Conservation (phyloP, 1,139 yeast species). For the Meyerozyma sp. region DNA sequence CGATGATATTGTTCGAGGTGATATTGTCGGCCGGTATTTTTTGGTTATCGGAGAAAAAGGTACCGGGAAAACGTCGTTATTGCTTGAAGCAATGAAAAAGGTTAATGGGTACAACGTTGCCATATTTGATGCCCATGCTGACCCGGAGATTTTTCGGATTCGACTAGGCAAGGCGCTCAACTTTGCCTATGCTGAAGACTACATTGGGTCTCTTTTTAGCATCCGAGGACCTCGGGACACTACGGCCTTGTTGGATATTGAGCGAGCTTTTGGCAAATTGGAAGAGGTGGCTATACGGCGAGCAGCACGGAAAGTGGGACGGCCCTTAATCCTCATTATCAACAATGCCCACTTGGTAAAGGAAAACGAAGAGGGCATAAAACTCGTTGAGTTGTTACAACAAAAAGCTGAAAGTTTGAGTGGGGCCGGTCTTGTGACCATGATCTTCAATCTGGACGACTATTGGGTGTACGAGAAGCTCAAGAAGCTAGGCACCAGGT, state of each 20-base stretch:
- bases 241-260: conserved; percentile 76
- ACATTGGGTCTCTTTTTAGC: conserved; percentile 77
- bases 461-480: conserved; percentile 83
- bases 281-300: conserved; percentile 66
- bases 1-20: conserved; percentile 63
- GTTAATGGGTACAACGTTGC: conserved; percentile 64
- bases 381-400: conserved; percentile 70
- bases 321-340: conserved; percentile 65
- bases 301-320: conserved; percentile 26
- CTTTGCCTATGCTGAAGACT: conserved; percentile 73
- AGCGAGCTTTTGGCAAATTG: conserved; percentile 70
- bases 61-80: conserved; percentile 75
- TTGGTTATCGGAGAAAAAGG: conserved; percentile 81
- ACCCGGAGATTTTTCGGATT: conserved; percentile 76
- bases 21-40: conserved; percentile 61
- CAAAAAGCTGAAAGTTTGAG: conserved; percentile 79
- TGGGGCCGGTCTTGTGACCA: conserved; percentile 72
- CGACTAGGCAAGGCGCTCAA: conserved; percentile 72
- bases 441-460: conserved; percentile 77
- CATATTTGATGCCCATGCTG: conserved; percentile 78
- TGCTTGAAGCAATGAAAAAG: conserved; percentile 64
- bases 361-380: conserved; percentile 66
- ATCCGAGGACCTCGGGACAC: conserved; percentile 84
- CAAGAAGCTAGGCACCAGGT: conserved; percentile 65
- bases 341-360: conserved; percentile 73